Base-by-base conservation (phyloP, 2,329 filamentous ascomycete genomes). In the Shiraia bambusicola region DNA sequence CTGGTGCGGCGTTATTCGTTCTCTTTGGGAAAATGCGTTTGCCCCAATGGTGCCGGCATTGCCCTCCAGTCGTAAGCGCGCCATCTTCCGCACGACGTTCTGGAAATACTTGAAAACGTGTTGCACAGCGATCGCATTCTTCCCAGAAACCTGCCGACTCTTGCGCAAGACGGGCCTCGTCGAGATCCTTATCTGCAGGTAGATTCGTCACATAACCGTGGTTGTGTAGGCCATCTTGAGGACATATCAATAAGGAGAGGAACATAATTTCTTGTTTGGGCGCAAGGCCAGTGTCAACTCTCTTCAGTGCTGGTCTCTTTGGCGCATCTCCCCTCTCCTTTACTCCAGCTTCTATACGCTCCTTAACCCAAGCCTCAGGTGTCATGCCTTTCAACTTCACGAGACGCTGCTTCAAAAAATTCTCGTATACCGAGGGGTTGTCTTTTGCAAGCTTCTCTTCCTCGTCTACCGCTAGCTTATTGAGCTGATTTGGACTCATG, bases 31-130 rank as follows among this genome's bases (percentile, higher is more conserved):
- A 63, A 40, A 85, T 80, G 1, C 78, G 71, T 65, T 83, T 88
- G 8, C 86, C 88, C 58, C 84, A 88, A 64, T 98, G 93, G 66
- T 92, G 84, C 1, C 74, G 83, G 69, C 94, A 98, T 26, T 74
- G 72, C 0, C 91, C 91, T 16, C 88, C 88, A 0, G 83, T 86
- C 0, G 87, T 80, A 12, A 95, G 78, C 2, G 86, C 84, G 32
- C 95, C 93, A 53, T 81, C 78, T 54, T 84, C 80, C 40, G 84
- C 80, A 39, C 90, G 81, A 29, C 92, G 83, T 3, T 90, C 88
- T 0, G 91, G 89, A 52, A 95, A 97, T 3, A 95, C 88, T 60
- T 95, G 88, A 60, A 98, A 98, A 15, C 92, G 83, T 25, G 83
- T 82, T 29, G 77, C 77, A 69, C 93, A 98, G 14, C 93, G 84